Percentiles rank a stretch among this genome's conserved stretches.
Evolutionary conservation across 139 green algal species (phyloP).

Genomic region (Micromonas commoda): DNA sequence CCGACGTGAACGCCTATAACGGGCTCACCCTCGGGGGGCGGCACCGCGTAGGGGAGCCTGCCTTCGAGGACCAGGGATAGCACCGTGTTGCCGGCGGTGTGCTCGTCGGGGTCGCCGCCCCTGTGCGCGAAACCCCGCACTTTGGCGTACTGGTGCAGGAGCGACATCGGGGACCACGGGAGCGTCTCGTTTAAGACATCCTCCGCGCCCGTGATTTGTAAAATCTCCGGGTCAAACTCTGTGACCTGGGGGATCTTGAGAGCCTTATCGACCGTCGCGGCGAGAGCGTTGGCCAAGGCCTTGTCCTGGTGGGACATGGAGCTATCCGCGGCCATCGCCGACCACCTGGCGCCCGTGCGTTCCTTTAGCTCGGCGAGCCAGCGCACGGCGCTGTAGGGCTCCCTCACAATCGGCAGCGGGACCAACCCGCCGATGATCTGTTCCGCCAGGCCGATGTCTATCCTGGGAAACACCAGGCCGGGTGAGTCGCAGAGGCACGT

Average conservation of each 20-base stretch:
- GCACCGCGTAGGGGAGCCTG: constrained; percentile 4
- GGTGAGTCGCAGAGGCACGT: constrained; percentile 86
- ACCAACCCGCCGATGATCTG: constrained; percentile 23
- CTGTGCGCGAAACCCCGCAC: background rate
- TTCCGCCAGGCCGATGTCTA: constrained; percentile 44
- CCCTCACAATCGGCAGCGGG: constrained; percentile 13
- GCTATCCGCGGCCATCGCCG: background rate
- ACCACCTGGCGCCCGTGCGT: background rate
- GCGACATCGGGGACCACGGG: constrained; percentile 22
- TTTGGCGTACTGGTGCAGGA: background rate
- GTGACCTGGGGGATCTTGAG: background rate
- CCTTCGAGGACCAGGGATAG: background rate
- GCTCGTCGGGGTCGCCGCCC: background rate
- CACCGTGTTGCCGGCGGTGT: background rate
- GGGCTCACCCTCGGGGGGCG: background rate
- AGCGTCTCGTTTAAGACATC: constrained; percentile 1
- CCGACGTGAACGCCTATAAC: background rate
- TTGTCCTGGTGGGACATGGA: background rate
- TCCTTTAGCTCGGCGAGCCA: constrained; percentile 19
- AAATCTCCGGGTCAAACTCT: constrained; percentile 17
- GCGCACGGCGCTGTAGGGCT: constrained; percentile 18
- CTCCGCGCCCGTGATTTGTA: background rate
- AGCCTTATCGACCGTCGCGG: background rate
- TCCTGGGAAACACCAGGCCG: constrained; percentile 81
- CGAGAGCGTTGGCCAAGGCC: background rate